Conservation (phyloP, 139 green algal species). For the Gonium pectorale region DNA sequence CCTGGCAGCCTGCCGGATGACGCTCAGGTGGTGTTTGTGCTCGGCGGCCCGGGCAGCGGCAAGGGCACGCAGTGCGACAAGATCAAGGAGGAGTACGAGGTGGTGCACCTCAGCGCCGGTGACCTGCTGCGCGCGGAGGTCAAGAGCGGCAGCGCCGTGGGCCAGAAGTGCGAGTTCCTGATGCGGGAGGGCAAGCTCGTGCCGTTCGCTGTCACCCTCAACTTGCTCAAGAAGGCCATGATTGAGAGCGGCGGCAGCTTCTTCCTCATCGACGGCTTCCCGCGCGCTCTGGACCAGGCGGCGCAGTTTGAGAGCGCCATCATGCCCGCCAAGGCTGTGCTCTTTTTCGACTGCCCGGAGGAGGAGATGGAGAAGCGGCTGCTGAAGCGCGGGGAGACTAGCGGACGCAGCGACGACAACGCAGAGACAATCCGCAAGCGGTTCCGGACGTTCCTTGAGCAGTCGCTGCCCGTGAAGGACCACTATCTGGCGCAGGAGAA, state of each 20-base stretch:
- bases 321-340: slow-evolving; percentile 49
- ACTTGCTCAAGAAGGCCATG: slow-evolving; percentile 84
- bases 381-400: slow-evolving; percentile 88
- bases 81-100: slow-evolving; percentile 82
- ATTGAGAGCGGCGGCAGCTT: slow-evolving; percentile 60
- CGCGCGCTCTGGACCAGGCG: slow-evolving; percentile 86
- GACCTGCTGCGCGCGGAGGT: slow-evolving; percentile 87
- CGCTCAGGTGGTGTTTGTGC: slow-evolving; percentile 62
- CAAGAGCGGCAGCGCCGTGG: slow-evolving; percentile 66
- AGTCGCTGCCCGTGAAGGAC: slow-evolving; percentile 88
- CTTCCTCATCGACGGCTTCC: slow-evolving; percentile 96
- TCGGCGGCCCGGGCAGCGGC: slow-evolving; percentile 63
- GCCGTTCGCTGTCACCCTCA: slow-evolving; percentile 77
- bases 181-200: slow-evolving; percentile 92
- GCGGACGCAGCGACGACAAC: slow-evolving; percentile 95
- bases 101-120: slow-evolving; percentile 76
- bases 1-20: slow-evolving; percentile 47
- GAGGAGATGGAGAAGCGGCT: slow-evolving; percentile 92
- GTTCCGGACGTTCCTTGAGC: slow-evolving; percentile 91
- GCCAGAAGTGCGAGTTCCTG: slow-evolving; percentile 51
- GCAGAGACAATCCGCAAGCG: slow-evolving; percentile 93
- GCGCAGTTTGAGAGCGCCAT: slow-evolving; percentile 75
- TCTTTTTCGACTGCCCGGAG: slow-evolving; percentile 63
- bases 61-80: slow-evolving; percentile 70
- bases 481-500: slow-evolving; percentile 74